A percentile compares a stretch with the other conserved stretches of the same genome.
phyloP scores from a whole-genome alignment of 2,329 filamentous ascomycete species.

The Furcasterigmium furcatum region DNA sequence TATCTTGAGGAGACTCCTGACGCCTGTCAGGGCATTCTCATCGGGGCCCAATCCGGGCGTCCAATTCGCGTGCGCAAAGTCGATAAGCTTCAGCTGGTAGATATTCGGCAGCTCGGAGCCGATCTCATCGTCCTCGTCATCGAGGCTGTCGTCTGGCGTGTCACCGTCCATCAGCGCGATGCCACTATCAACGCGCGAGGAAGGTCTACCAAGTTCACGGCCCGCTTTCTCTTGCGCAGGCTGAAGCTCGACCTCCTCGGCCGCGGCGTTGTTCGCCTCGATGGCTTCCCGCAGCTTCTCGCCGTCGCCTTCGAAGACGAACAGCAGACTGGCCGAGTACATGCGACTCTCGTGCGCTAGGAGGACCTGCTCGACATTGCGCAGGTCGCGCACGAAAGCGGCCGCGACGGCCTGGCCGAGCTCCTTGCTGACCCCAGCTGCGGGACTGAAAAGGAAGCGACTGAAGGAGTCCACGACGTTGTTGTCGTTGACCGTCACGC shows the following conservation, averaged over 20 bases:
- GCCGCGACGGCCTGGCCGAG: slow-evolving; percentile 52
- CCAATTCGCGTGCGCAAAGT: slow-evolving; percentile 92
- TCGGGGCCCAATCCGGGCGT: slow-evolving; percentile 79
- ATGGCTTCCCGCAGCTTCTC: slow-evolving; percentile 48
- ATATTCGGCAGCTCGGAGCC: slow-evolving; percentile 57
- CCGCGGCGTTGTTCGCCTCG: slow-evolving; percentile 47
- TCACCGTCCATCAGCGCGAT: slow-evolving; percentile 33
- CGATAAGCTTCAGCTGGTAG: slow-evolving; percentile 82
- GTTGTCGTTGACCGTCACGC: slow-evolving; percentile 44
- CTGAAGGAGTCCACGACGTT: slow-evolving; percentile 54
- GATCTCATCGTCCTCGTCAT: slow-evolving; percentile 40
- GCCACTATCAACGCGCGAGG: slow-evolving; percentile 52
- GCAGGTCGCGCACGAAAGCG: slow-evolving; percentile 51
- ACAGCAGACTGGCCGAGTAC: slow-evolving; percentile 61
- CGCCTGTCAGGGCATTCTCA: slow-evolving; percentile 74
- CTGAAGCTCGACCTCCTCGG: slow-evolving; percentile 39
- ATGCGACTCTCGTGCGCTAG: slow-evolving; percentile 56
- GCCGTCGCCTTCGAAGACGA: slow-evolving; percentile 64
- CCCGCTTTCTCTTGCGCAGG: slow-evolving; percentile 9
- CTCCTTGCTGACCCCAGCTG: slow-evolving; percentile 56
- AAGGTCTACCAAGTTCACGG: slow-evolving; percentile 20
- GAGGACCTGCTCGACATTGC: slow-evolving; percentile 49
- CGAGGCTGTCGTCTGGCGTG: slow-evolving; percentile 38
- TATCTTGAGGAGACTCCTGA: slow-evolving; percentile 68
- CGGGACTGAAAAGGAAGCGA: slow-evolving; percentile 55